Base-by-base conservation (phyloP, 2,329 filamentous ascomycete species). In the Monilinia aucupariae region DNA sequence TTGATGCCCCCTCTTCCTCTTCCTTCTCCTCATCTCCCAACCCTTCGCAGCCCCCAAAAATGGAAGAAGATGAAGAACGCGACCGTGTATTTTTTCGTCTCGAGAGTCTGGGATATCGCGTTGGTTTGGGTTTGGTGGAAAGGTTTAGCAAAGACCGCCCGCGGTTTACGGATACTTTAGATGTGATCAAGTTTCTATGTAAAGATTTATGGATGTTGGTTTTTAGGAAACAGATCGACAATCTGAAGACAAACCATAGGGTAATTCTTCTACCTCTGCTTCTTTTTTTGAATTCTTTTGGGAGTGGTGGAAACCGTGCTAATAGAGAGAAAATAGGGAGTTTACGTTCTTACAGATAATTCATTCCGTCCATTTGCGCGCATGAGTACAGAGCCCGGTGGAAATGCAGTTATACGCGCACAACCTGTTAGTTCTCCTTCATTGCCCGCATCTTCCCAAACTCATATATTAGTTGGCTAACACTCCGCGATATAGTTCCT, bases 171-270 rank as follows among this genome's bases (percentile, higher is more conserved):
- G 92, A 96, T 71, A 92, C 92, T 4, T 85, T 99, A 49, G 94
- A 97, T 74, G 89, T 92, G 56, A 99, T 99, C 75, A 99, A 99
- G 76, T 97, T 99, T 73, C 81, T 99, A 56, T 99, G 94, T 84
- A 99, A 99, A 79, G 94, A 99, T 75, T 82, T 99, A 51, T 99
- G 94, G 94, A 92, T 86, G 41, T 81, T 97, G 25, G 85, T 97
- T 20, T 99, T 97, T 76, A 84, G 90, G 74, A 99, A 99, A 78
- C 96, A 97, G 76, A 91, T 99, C 73, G 94, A 99, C 77, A 99
- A 99, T 75, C 82, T 99, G 53, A 99, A 99, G 78, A 99, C 94
- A 10, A 99, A 99, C 74, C 94, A 99, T 75, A 82, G 94, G 71
- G 89, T 91, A 78, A 22, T 81, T 70, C 62, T 51, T 25, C 30